These are phyloP conservation scores for Tylopilus subfusipes DNA, from an alignment of 768 basidiomycete species.

Conservation along the genomic window DNA sequence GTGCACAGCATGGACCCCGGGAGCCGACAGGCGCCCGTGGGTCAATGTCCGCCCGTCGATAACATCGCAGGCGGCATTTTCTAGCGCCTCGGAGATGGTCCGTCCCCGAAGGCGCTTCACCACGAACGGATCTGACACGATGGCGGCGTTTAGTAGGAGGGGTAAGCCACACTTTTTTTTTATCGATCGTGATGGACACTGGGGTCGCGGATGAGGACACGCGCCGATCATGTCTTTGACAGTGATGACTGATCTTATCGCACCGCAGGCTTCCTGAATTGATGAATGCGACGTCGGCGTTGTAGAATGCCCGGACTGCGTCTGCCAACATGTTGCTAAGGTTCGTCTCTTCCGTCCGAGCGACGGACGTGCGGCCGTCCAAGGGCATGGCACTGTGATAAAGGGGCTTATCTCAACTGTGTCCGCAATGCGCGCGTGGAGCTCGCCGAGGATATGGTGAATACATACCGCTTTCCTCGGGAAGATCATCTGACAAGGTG, in stretches of 20 bases:
- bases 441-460: not conserved
- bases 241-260: constrained; percentile 6
- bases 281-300: constrained; percentile 14
- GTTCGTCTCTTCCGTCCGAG: constrained; percentile 1
- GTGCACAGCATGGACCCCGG: constrained; percentile 1
- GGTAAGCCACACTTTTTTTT: not conserved
- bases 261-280: constrained; percentile 2
- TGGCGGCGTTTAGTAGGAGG: not conserved
- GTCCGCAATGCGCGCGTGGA: not conserved
- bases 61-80: constrained; percentile 4
- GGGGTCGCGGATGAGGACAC: not conserved
- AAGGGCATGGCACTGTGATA: constrained; percentile 4
- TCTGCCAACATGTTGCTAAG: constrained; percentile 8
- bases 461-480: constrained; percentile 7
- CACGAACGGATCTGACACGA: not conserved
- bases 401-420: not conserved
- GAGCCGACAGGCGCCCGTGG: not conserved
- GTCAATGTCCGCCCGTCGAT: constrained; percentile 6
- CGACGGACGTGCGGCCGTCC: not conserved
- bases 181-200: not conserved
- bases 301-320: constrained; percentile 19
- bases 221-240: constrained; percentile 16
- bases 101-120: constrained; percentile 1
- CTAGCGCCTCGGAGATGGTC: constrained; percentile 6
- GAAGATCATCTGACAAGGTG: not conserved